These are phyloP conservation scores for Phytophthora europaea DNA, from an alignment of 352 stramenopile genomes.

Conservation along the genomic window DNA sequence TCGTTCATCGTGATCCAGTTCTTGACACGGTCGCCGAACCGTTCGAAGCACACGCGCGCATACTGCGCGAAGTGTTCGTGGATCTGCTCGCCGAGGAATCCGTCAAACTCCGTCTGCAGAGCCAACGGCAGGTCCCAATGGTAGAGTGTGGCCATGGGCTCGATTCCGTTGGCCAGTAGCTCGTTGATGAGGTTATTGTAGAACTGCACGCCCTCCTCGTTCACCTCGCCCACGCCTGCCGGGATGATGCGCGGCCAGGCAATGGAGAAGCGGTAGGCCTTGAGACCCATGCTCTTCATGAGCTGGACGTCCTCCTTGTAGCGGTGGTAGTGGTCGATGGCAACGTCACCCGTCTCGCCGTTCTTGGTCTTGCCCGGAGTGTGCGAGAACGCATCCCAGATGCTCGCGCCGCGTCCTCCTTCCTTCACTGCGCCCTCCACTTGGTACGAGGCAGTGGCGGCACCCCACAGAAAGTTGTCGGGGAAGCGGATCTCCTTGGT, in stretches of 20 bases:
- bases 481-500: slow-evolving; percentile 55
- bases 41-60: slow-evolving; percentile 89
- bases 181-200: slow-evolving; percentile 93
- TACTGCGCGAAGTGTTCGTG: slow-evolving; percentile 80
- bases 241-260: slow-evolving; percentile 94
- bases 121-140: slow-evolving; percentile 64
- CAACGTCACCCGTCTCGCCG: slow-evolving; percentile 85
- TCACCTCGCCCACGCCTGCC: slow-evolving; percentile 77
- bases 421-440: slow-evolving; percentile 90
- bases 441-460: slow-evolving; percentile 92
- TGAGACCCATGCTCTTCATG: slow-evolving; percentile 91
- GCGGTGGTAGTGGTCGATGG: slow-evolving; percentile 93
- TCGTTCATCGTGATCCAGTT: slow-evolving; percentile 96
- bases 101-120: slow-evolving; percentile 85
- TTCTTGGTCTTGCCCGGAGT: slow-evolving; percentile 72
- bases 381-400: slow-evolving; percentile 93
- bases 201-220: slow-evolving; percentile 89
- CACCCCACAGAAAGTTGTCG: slow-evolving; percentile 85
- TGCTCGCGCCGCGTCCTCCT: slow-evolving; percentile 81
- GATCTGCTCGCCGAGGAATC: slow-evolving; percentile 55
- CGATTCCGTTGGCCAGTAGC: slow-evolving; percentile 84
- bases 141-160: slow-evolving; percentile 93
- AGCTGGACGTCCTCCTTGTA: slow-evolving; percentile 92
- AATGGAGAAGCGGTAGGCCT: slow-evolving; percentile 93
- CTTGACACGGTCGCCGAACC: slow-evolving; percentile 93